Base-by-base conservation (phyloP, 83 land plant genomes). In the Diphasiastrum complanatum region DNA sequence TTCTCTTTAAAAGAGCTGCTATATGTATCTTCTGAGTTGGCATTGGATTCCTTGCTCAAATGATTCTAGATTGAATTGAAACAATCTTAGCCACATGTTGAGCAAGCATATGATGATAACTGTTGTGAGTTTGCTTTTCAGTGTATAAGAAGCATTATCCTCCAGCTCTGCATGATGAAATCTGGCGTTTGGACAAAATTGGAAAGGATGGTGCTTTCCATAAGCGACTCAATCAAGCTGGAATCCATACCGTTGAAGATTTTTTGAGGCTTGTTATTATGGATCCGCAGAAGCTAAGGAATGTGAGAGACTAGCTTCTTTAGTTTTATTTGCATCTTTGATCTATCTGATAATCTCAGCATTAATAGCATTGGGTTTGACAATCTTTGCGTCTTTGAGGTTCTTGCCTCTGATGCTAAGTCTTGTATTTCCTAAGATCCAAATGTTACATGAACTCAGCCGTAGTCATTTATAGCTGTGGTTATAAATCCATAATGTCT, bases 101-200 rank as follows among this genome's bases (percentile, higher is more conserved):
- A 14, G 41, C 16, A 8, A 8, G 16, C 16, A 8, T 16, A 8
- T 16, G 16, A 40, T 8, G 22, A 8, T 14, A 20, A 8, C 48
- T 10, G 20, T 18, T 64, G 3, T n/a, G n/a, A n/a, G n/a, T n/a
- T n/a, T 5, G 19, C 37, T 61, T 18, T 58, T 2, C 78, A 90
- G 97, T 90, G 61, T 90, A 90, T 75, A 90, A 90, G 71, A 90
- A 90, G 65, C 89, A 90, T 47, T 87, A 90, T 64, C 97, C 89
- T 28, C 93, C 95, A 47, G 84, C 81, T 1, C 37, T 86, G 29
- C 68, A 61, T 40, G 97, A 90, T 76, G 93, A 90, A 0, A 93
- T 90, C 12, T 90, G 97, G 97, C 75, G 97, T 46, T 59, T 90
- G 76, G 86, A 90, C 70, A 90, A 90, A 74, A 90, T 90, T 66